These are phyloP conservation scores for Claviceps monticola DNA, from an alignment of 2,329 filamentous ascomycete genomes.

Conservation along the genomic window DNA sequence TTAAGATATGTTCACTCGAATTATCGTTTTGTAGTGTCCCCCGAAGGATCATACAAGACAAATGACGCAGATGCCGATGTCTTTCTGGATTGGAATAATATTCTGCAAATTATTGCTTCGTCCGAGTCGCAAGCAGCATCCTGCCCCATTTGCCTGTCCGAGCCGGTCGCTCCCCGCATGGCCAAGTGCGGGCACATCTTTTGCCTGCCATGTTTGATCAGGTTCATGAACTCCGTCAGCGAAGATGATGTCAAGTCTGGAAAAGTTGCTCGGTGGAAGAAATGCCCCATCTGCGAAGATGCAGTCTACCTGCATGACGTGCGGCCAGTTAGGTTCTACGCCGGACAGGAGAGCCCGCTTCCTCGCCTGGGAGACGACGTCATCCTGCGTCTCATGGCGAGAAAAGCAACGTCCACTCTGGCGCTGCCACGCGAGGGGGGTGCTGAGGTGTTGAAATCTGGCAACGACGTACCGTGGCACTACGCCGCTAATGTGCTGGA, in stretches of 20 bases:
- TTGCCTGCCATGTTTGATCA: conserved; percentile 81
- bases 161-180: conserved; percentile 89
- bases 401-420: conserved; percentile 67
- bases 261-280: conserved; percentile 73
- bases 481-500: conserved; percentile 88
- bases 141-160: conserved; percentile 89
- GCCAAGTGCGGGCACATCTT: conserved; percentile 96
- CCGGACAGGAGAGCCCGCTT: conserved; percentile 69
- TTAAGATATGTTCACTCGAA: conserved; percentile 86
- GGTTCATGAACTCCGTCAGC: conserved; percentile 80
- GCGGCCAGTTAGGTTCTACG: conserved; percentile 79
- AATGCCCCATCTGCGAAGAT: conserved; percentile 93
- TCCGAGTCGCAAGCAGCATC: conserved; percentile 75
- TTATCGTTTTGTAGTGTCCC: conserved; percentile 90
- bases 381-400: conserved; percentile 71
- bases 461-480: conserved; percentile 83
- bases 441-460: conserved; percentile 51
- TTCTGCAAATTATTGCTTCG: conserved; percentile 84
- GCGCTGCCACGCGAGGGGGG: conserved; percentile 73
- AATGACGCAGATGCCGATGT: conserved; percentile 80
- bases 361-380: conserved; percentile 80
- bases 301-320: conserved; percentile 84
- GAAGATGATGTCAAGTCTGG: conserved; percentile 54
- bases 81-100: conserved; percentile 78
- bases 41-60: conserved; percentile 60